A percentile compares a stretch with the other conserved stretches of the same genome.
phyloP scores from a whole-genome alignment of 768 basidiomycete genomes.

The Xerocomus spinulosus region DNA sequence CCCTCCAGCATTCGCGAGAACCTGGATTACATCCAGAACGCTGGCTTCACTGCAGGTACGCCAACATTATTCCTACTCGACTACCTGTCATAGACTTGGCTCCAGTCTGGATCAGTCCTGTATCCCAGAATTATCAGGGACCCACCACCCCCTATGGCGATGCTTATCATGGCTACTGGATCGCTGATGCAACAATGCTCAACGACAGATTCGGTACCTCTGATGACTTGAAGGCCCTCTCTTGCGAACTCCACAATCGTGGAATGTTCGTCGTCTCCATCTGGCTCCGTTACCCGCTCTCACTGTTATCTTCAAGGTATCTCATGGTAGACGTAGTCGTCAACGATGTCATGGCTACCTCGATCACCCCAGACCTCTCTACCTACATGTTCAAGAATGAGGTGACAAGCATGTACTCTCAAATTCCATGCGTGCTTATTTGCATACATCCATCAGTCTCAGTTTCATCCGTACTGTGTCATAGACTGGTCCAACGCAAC shows the following conservation, averaged over 20 bases:
- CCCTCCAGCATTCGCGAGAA: background rate
- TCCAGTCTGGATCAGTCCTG: background rate
- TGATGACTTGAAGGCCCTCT: background rate
- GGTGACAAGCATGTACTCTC: background rate
- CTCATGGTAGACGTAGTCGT: constrained; percentile 84
- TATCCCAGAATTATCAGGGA: background rate
- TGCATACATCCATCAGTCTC: background rate
- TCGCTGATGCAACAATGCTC: background rate
- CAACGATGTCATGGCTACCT: constrained; percentile 79
- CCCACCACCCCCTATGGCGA: background rate
- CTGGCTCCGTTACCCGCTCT: background rate
- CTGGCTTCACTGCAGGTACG: background rate
- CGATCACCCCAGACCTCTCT: constrained; percentile 58
- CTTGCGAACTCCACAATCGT: background rate
- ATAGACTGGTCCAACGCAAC: constrained; percentile 58
- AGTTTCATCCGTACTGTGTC: background rate
- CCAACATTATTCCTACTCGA: no score
- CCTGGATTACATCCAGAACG: background rate
- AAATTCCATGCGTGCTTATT: background rate
- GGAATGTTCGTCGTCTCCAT: background rate
- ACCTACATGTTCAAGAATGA: constrained; percentile 43
- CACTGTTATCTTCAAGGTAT: constrained; percentile 39
- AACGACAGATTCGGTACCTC: background rate
- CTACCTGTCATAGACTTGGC: background rate
- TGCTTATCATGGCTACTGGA: background rate